Evolutionary conservation across 2,329 filamentous ascomycete species (phyloP).

Genomic region (Cucurbitaria berberidis): DNA sequence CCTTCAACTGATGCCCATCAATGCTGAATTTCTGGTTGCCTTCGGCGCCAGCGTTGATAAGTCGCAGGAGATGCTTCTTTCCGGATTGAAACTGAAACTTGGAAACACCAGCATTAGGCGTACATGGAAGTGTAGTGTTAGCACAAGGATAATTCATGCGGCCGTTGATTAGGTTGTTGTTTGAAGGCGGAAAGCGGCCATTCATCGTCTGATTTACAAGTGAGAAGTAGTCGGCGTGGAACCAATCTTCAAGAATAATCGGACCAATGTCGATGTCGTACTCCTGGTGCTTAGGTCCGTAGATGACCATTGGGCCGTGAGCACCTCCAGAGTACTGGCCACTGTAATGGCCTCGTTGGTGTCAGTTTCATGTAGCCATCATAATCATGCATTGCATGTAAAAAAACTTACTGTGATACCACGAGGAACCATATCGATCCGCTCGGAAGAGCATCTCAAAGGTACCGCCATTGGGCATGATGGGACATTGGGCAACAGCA

Average conservation of each 20-base stretch:
- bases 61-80: constrained; percentile 50
- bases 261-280: constrained; percentile 53
- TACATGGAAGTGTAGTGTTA: constrained; percentile 34
- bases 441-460: constrained; percentile 34
- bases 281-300: constrained; percentile 43
- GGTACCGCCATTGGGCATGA: constrained; percentile 36
- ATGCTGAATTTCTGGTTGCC: constrained; percentile 50
- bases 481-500: constrained; percentile 43
- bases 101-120: constrained; percentile 27
- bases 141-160: constrained; percentile 36
- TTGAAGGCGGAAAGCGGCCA: constrained; percentile 25
- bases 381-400: constrained; percentile 24
- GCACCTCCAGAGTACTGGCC: constrained; percentile 49
- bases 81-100: constrained; percentile 51
- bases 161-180: constrained; percentile 31
- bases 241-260: constrained; percentile 51
- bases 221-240: constrained; percentile 41
- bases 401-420: constrained; percentile 30
- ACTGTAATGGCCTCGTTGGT: constrained; percentile 38
- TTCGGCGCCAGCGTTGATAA: constrained; percentile 51
- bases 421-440: constrained; percentile 36
- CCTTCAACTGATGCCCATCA: constrained; percentile 50
- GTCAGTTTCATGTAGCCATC: neutral
- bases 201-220: constrained; percentile 38
- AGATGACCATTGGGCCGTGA: constrained; percentile 47